Evolutionary conservation across 495 filamentous ascomycete genomes (phyloP).

Genomic region (Penicillium riverlandense): DNA sequence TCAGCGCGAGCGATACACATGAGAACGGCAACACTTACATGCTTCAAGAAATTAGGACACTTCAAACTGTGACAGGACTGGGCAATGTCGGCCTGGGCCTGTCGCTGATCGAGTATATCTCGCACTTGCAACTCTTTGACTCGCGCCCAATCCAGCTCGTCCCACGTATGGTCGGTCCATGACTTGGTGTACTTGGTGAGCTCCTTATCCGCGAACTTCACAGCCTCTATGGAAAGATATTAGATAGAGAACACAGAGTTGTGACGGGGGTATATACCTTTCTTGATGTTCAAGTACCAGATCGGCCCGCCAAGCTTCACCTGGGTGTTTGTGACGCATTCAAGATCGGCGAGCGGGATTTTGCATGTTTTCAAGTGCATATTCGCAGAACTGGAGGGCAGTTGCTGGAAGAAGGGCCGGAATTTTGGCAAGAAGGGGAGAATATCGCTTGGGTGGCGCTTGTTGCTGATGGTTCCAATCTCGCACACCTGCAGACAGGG

Average conservation of each 20-base stretch:
- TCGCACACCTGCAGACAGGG: conserved; percentile 73
- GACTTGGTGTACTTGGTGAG: conserved; percentile 54
- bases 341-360: conserved; percentile 64
- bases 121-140: conserved; percentile 73
- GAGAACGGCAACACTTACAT: conserved; percentile 49
- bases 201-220: conserved; percentile 49
- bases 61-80: conserved; percentile 50
- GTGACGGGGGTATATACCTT: conserved; percentile 16
- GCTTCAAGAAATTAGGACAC: conserved; percentile 75
- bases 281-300: conserved; percentile 39
- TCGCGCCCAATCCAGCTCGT: conserved; percentile 74
- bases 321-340: conserved; percentile 70
- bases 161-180: conserved; percentile 70
- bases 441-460: conserved; percentile 67
- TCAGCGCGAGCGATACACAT: neutral
- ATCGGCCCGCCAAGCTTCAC: conserved; percentile 51
- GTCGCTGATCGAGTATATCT: conserved; percentile 63
- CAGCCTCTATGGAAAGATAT: conserved; percentile 20
- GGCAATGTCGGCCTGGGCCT: conserved; percentile 49
- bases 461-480: conserved; percentile 52
- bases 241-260: neutral
- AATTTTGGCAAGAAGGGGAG: conserved; percentile 70
- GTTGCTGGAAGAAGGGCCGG: conserved; percentile 47
- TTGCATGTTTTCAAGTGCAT: conserved; percentile 58
- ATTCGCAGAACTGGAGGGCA: conserved; percentile 48